Percentiles rank a stretch among this genome's conserved stretches.
phyloP scores from a whole-genome alignment of 441 rosid species.

The Populus hybrid region DNA sequence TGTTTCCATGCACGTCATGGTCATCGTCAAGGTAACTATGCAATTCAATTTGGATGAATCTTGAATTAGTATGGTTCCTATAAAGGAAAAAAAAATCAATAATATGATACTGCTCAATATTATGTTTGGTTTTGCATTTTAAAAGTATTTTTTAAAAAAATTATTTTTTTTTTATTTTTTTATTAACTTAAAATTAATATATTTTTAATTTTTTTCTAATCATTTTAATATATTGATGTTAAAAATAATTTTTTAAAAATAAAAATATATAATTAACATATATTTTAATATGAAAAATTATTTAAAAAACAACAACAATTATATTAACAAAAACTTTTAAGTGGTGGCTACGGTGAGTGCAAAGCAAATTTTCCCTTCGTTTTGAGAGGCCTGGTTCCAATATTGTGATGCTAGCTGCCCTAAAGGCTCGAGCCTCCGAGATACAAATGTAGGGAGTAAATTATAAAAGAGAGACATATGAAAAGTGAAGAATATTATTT shows the following conservation, averaged over 20 bases:
- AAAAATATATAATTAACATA: no score
- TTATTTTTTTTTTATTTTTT: no score
- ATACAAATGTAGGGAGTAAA: background rate
- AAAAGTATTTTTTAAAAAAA: no score
- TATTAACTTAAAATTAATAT: no score
- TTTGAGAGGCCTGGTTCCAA: background rate
- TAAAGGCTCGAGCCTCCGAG: background rate
- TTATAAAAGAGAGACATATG: background rate
- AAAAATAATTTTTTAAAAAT: no score
- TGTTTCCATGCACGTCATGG: background rate
- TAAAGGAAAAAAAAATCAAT: background rate
- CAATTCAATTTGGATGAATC: background rate
- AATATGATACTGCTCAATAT: background rate
- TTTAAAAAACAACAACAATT: no score
- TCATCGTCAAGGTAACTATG: background rate
- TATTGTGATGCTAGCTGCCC: background rate
- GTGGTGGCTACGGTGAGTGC: background rate
- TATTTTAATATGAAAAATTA: no score
- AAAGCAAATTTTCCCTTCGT: background rate
- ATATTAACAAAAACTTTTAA: background rate
- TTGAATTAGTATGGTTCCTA: background rate
- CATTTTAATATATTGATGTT: no score
- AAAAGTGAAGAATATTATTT: background rate
- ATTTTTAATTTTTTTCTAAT: no score
- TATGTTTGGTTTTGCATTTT: no score